Evolutionary conservation across 2,329 filamentous ascomycete species (phyloP).

Genomic region (Claviceps fusiformis): DNA sequence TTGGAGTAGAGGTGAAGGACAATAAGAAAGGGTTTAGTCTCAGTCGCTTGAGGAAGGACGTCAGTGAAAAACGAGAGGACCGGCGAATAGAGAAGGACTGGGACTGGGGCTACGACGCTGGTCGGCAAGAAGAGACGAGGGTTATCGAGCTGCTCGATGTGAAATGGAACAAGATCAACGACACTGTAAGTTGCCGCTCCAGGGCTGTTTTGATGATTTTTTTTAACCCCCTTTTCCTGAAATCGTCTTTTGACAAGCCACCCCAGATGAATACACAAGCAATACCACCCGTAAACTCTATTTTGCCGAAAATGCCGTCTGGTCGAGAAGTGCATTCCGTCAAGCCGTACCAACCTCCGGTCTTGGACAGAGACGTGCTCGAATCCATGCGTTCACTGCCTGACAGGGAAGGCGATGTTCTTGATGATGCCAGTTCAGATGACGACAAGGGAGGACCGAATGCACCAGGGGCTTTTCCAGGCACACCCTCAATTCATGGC

Average conservation of each 20-base stretch:
- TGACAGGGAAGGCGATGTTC: constrained; percentile 20
- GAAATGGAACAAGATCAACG: constrained; percentile 89
- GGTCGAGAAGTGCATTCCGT: constrained; percentile 73
- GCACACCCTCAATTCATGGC: constrained; percentile 25
- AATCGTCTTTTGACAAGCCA: not conserved
- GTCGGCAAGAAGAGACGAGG: constrained; percentile 68
- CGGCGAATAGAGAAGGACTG: constrained; percentile 59
- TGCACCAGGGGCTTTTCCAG: constrained; percentile 36
- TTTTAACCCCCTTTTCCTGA: not conserved
- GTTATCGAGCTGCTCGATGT: constrained; percentile 75
- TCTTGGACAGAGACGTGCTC: constrained; percentile 51
- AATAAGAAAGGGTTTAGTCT: constrained; percentile 43
- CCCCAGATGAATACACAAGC: constrained; percentile 62
- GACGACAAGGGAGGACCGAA: constrained; percentile 20
- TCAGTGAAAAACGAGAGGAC: constrained; percentile 67
- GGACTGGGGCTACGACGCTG: constrained; percentile 71
- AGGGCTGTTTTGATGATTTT: not conserved
- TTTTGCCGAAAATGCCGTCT: constrained; percentile 70
- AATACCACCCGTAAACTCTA: constrained; percentile 56
- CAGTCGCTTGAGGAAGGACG: constrained; percentile 56
- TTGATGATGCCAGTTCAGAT: constrained; percentile 24
- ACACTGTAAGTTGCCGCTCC: constrained; percentile 51
- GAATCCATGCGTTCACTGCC: constrained; percentile 39
- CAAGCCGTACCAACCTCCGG: constrained; percentile 52
- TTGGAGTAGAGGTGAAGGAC: constrained; percentile 47